Conservation (phyloP, 495 filamentous ascomycete genomes). For the Penicillium arizonense region DNA sequence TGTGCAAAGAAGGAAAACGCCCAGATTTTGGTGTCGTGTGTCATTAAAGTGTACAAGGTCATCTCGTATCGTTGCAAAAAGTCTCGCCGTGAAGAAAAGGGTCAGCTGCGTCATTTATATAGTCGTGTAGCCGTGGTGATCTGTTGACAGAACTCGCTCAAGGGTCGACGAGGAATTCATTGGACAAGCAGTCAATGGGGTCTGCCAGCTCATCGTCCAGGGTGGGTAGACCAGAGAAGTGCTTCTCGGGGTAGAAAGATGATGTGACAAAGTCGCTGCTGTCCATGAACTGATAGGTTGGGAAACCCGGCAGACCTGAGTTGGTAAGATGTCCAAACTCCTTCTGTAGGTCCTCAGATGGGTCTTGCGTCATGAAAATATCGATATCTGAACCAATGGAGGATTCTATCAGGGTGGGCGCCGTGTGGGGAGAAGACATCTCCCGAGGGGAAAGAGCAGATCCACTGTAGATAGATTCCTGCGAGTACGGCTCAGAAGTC, state of each 20-base stretch:
- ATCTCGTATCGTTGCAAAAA: slow-evolving; percentile 22
- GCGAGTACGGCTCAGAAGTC: slow-evolving; percentile 24
- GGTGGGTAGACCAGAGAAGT: slow-evolving; percentile 24
- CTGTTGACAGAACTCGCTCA: slow-evolving; percentile 5
- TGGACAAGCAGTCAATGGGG: slow-evolving; percentile 27
- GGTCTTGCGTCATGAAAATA: slow-evolving; percentile 43
- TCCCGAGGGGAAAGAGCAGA: slow-evolving; percentile 28
- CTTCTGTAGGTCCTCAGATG: slow-evolving; percentile 33
- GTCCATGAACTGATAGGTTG: slow-evolving; percentile 31
- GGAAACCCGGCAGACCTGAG: slow-evolving; percentile 29
- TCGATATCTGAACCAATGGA: slow-evolving; percentile 45
- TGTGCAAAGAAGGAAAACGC: slow-evolving; percentile 18
- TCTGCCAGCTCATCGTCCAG: slow-evolving; percentile 38
- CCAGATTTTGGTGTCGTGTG: slow-evolving; percentile 12
- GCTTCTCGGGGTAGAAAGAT: slow-evolving; percentile 39
- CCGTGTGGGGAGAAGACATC: slow-evolving; percentile 39
- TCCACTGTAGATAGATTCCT: slow-evolving; percentile 35
- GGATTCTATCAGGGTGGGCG: slow-evolving; percentile 39
- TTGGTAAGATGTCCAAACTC: slow-evolving; percentile 31
- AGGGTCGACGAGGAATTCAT: slow-evolving; percentile 27
- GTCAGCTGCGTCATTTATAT: slow-evolving; percentile 13
- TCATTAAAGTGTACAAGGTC: slow-evolving; percentile 29
- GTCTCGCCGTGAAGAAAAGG: slow-evolving; percentile 17
- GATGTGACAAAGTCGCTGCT: slow-evolving; percentile 30
- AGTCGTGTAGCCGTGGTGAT: slow-evolving; percentile 6